Base-by-base conservation (phyloP, 2,329 filamentous ascomycete genomes). In the Stemphylium lycopersici region DNA sequence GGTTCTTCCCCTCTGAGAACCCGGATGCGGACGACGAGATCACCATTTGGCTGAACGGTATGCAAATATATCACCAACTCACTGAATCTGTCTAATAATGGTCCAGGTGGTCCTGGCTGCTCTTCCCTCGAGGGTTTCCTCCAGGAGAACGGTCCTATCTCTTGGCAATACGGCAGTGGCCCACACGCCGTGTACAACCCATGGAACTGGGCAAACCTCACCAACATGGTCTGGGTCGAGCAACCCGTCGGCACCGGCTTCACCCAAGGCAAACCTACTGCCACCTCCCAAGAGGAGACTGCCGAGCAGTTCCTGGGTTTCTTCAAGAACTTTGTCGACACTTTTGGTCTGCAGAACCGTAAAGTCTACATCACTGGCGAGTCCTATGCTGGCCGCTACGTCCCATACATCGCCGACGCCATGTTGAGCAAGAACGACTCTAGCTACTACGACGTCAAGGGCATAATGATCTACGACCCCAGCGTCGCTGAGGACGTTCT, bases 161-260 rank as follows among this genome's bases (percentile, higher is more conserved):
- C 75, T 1, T 81, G 79, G 79, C 78, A 79, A 38, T 80, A 75
- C 18, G 74, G 73, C 20, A 78, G 62, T 3, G 64, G 64, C 58
- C 70, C 65, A 52, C 55, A 65, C 13, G 74, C 78, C 1, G 73
- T 79, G 0, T 70, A 75, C 52, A 80, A 80, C 54, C 74, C 76
- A 0, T 80, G 72, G 69, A 71, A 74, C 29, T 80, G 77, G 77
- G 69, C 84, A 55, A 52, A 57, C 26, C 39, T 93, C 32, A 90
- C 89, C 48, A 91, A 93, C 72, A 84, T 93, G 66, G 78, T 95
- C 41, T 95, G 87, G 84, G 81, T 90, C 7, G 89, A 90, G 65
- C 87, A 90, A 68, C 87, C 85, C 1, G 78, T 84, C 11, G 81
- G 82, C 26, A 89, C 88, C 0, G 90, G 90, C 12, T 93, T 90